Percentiles rank a stretch among this genome's conserved stretches.
These are phyloP conservation scores for Paraphoma chrysanthemicola DNA, from an alignment of 2,329 filamentous ascomycete species.

Conservation along the genomic window DNA sequence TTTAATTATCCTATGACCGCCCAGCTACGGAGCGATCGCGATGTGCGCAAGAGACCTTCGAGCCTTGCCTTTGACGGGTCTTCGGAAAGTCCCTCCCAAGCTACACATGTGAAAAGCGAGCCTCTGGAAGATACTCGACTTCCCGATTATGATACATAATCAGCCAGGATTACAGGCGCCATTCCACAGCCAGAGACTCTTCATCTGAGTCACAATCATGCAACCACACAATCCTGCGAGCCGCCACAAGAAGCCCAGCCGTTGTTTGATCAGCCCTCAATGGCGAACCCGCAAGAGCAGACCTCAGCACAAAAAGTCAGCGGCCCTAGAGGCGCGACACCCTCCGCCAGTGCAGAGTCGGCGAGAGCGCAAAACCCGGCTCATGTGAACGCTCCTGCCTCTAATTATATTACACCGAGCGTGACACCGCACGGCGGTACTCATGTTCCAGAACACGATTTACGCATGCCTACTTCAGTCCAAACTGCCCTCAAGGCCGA, in stretches of 20 bases:
- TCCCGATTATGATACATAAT: no score
- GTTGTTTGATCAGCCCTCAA: no score
- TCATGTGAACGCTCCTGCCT: neutral
- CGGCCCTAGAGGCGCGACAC: neutral
- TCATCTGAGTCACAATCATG: neutral
- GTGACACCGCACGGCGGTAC: neutral
- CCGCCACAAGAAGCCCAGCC: no score
- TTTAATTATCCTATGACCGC: no score
- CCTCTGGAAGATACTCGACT: neutral
- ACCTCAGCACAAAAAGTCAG: neutral
- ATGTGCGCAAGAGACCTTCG: neutral
- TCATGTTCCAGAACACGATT: neutral
- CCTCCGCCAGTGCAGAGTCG: neutral
- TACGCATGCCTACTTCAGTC: neutral
- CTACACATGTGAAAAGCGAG: neutral
- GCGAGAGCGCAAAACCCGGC: neutral
- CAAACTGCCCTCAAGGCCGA: slow-evolving; percentile 2
- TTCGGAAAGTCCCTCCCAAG: neutral
- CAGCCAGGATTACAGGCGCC: no score
- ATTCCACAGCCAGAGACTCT: no score
- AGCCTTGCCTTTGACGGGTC: neutral
- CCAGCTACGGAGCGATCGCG: no score
- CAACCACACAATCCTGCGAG: neutral
- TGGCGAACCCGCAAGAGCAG: no score
- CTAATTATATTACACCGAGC: neutral